Conservation (phyloP, 2,329 filamentous ascomycete species). For the Penicillium hordei region DNA sequence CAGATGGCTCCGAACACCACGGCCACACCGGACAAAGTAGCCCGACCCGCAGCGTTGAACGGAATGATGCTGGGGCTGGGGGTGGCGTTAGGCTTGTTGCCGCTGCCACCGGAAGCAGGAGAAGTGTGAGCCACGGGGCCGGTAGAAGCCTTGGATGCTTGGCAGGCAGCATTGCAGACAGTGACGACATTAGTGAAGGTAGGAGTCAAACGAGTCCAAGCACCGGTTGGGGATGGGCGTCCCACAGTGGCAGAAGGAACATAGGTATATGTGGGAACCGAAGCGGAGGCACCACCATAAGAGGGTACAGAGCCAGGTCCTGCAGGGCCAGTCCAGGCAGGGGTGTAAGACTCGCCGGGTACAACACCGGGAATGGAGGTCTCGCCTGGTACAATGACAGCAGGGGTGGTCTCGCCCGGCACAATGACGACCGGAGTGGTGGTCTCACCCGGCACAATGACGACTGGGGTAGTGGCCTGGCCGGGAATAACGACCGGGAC, state of each 20-base stretch:
- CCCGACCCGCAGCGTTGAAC: conserved; percentile 29
- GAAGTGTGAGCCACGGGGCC: conserved; percentile 11
- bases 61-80: conserved; percentile 11
- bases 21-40: conserved; percentile 25
- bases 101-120: conserved; percentile 3
- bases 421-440: not conserved
- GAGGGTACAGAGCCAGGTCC: not conserved
- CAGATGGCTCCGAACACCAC: conserved; percentile 24
- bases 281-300: not conserved
- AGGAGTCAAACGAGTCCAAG: conserved; percentile 4
- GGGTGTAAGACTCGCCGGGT: not conserved
- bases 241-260: conserved; percentile 1
- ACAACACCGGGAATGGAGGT: not conserved
- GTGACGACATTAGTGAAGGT: conserved; percentile 5
- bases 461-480: not conserved
- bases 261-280: not conserved
- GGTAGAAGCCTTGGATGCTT: not conserved
- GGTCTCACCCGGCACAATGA: not conserved
- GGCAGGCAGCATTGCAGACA: conserved; percentile 5
- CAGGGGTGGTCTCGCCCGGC: not conserved
- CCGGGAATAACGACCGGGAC: not conserved
- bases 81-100: not conserved
- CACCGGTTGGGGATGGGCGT: not conserved
- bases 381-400: not conserved
- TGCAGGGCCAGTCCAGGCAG: not conserved